A percentile compares a stretch with the other conserved stretches of the same genome.
Conservation (phyloP, 2,329 filamentous ascomycete species). For the Alternaria sp. region DNA sequence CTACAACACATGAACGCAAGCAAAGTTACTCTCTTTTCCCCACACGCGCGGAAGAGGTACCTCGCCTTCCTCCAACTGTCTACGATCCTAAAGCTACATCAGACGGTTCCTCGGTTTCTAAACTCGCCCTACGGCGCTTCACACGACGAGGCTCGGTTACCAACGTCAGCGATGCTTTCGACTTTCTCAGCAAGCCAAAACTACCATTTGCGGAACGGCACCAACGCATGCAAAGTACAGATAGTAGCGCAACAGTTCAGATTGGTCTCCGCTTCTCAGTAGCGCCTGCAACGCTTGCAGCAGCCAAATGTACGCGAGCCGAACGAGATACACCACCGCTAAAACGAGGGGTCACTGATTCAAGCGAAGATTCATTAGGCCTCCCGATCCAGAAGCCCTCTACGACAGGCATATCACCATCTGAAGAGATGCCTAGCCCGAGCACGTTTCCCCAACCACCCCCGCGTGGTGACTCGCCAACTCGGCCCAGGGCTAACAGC, state of each 20-base stretch:
- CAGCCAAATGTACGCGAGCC: constrained; percentile 35
- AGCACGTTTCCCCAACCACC: constrained; percentile 31
- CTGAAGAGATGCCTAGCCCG: constrained; percentile 27
- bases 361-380: constrained; percentile 37
- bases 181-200: constrained; percentile 46
- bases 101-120: constrained; percentile 33
- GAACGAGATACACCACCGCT: constrained; percentile 34
- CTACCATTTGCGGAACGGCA: constrained; percentile 53
- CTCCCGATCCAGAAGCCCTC: constrained; percentile 45
- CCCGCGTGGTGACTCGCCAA: constrained; percentile 27
- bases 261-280: constrained; percentile 74
- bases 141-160: constrained; percentile 47
- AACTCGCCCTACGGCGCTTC: constrained; percentile 44
- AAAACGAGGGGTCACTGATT: constrained; percentile 35
- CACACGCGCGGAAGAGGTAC: constrained; percentile 50
- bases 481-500: constrained; percentile 23
- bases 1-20: constrained; percentile 34
- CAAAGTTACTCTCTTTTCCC: constrained; percentile 52
- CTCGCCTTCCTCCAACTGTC: constrained; percentile 50
- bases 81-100: constrained; percentile 43
- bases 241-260: constrained; percentile 73
- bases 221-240: constrained; percentile 68
- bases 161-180: constrained; percentile 49
- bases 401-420: constrained; percentile 15
- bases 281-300: constrained; percentile 48